Evolutionary conservation across 306 rosid genomes (phyloP).

Genomic region (Chamaecrista fasciculata): DNA sequence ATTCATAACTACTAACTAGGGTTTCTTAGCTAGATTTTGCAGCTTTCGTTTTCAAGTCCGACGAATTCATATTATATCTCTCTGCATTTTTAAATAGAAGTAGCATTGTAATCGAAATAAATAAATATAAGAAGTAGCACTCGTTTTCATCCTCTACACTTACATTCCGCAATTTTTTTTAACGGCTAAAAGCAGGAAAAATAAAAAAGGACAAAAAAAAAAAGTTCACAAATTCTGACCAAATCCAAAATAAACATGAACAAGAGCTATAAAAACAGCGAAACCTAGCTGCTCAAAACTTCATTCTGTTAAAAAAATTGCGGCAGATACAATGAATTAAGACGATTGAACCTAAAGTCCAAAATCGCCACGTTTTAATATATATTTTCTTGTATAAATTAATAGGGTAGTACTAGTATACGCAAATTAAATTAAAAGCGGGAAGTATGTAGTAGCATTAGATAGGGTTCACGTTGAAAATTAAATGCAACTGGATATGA

Average conservation of each 20-base stretch:
- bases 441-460: too few species aligned
- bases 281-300: not conserved
- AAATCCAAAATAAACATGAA: too few species aligned
- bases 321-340: not conserved
- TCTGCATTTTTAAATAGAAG: not conserved
- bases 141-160: not conserved
- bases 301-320: too few species aligned
- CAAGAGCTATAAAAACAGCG: not conserved
- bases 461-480: too few species aligned
- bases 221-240: too few species aligned
- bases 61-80: not conserved
- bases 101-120: too few species aligned
- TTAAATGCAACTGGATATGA: too few species aligned
- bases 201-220: not conserved
- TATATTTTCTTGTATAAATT: too few species aligned
- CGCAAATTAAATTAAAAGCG: not conserved
- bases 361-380: not conserved
- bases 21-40: not conserved
- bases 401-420: not conserved
- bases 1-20: not conserved
- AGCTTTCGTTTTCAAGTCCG: not conserved
- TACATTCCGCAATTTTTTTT: not conserved
- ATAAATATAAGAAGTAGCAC: too few species aligned
- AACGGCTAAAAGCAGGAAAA: too few species aligned
- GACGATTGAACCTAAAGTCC: not conserved